phyloP scores from a whole-genome alignment of 768 basidiomycete species.

The Chlorophyllum brunneum region DNA sequence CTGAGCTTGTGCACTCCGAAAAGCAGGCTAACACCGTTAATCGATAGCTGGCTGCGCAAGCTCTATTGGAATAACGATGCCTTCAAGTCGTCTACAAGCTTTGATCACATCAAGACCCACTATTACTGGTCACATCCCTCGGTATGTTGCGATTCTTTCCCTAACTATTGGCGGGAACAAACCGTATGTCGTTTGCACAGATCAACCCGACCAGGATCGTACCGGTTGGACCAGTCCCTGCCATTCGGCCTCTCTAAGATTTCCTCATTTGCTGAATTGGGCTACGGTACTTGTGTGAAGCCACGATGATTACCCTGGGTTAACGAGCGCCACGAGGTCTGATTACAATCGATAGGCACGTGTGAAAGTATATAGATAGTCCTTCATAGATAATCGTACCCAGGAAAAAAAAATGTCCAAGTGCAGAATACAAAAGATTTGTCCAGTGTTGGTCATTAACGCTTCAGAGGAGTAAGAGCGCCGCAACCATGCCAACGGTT shows the following conservation, averaged over 20 bases:
- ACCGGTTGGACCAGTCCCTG: conserved; percentile 67
- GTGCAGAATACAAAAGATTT: no score
- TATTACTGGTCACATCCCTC: conserved; percentile 63
- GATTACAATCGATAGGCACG: not conserved
- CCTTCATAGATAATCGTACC: not conserved
- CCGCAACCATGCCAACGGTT: conserved; percentile 1
- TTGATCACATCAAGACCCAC: conserved; percentile 81
- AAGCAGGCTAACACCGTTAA: not conserved
- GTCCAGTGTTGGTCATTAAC: not conserved
- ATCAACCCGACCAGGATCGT: conserved; percentile 80
- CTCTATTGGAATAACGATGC: conserved; percentile 90
- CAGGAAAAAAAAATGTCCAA: not conserved
- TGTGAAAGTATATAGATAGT: not conserved
- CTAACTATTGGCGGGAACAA: not conserved
- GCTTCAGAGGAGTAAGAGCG: not conserved
- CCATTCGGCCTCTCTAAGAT: conserved; percentile 56
- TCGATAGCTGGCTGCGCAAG: conserved; percentile 69
- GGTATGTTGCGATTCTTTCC: conserved; percentile 25
- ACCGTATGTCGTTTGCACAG: conserved; percentile 28
- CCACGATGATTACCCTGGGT: not conserved
- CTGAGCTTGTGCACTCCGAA: not conserved
- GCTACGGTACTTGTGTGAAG: not conserved
- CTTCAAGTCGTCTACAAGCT: conserved; percentile 85
- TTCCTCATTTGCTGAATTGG: not conserved
- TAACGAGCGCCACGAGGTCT: not conserved